These are phyloP conservation scores for Incumbomyces lentus DNA, from an alignment of 2,329 filamentous ascomycete species.

Conservation along the genomic window DNA sequence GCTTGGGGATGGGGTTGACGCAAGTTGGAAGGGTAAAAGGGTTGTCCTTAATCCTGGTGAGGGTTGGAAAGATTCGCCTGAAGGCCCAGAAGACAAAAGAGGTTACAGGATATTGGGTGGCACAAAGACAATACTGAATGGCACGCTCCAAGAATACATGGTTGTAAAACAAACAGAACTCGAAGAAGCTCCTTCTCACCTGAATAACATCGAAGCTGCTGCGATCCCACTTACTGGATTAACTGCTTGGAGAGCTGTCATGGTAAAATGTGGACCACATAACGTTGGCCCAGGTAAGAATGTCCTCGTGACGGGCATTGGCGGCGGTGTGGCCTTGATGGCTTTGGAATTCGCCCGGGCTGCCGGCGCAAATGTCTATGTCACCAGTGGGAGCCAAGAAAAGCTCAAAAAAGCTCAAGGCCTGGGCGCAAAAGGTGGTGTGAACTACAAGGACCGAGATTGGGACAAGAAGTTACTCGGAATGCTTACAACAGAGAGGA, in stretches of 20 bases:
- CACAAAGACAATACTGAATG: slow-evolving; percentile 52
- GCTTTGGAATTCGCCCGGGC: slow-evolving; percentile 69
- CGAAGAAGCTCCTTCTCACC: slow-evolving; percentile 63
- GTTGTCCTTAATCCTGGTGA: slow-evolving; percentile 70
- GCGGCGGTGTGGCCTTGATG: slow-evolving; percentile 80
- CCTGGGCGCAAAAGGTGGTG: slow-evolving; percentile 72
- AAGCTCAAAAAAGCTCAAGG: slow-evolving; percentile 63
- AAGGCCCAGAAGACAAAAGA: slow-evolving; percentile 57
- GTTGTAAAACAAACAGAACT: slow-evolving; percentile 61
- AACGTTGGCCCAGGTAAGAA: slow-evolving; percentile 51
- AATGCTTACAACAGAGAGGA: slow-evolving; percentile 51
- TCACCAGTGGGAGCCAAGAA: slow-evolving; percentile 62
- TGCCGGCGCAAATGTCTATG: slow-evolving; percentile 65
- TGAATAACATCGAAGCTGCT: slow-evolving; percentile 64
- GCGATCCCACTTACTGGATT: slow-evolving; percentile 76
- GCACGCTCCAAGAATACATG: slow-evolving; percentile 66
- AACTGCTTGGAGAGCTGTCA: slow-evolving; percentile 77
- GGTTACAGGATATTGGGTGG: slow-evolving; percentile 59
- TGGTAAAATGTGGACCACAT: slow-evolving; percentile 55
- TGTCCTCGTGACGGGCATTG: slow-evolving; percentile 80
- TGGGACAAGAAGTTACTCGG: slow-evolving; percentile 69
- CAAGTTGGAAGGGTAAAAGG: slow-evolving; percentile 50
- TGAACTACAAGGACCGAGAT: slow-evolving; percentile 63
- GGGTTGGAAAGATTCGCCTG: slow-evolving; percentile 62
- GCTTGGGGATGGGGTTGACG: slow-evolving; percentile 45